phyloP scores from a whole-genome alignment of 345 rosid genomes.

The Moringa oleifera region DNA sequence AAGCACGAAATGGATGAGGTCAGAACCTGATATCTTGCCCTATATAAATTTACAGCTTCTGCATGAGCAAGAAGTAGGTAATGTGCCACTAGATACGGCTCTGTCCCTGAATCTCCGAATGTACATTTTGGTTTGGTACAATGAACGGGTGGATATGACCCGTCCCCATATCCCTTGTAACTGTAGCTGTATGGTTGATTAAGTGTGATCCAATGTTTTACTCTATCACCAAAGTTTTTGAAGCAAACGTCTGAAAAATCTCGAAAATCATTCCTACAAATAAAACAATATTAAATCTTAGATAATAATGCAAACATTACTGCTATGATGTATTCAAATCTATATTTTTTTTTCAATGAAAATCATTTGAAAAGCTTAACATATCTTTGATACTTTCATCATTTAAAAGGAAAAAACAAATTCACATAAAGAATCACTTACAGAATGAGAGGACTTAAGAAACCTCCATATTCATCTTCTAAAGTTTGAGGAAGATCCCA shows the following conservation, averaged over 20 bases:
- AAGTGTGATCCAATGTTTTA: constrained; percentile 48
- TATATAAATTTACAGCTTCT: constrained; percentile 28
- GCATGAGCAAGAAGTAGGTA: constrained; percentile 49
- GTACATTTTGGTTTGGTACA: constrained; percentile 35
- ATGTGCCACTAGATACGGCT: constrained; percentile 41
- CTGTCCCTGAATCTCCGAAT: constrained; percentile 35
- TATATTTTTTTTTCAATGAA: no score
- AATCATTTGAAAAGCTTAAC: not conserved
- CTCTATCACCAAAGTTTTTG: constrained; percentile 43
- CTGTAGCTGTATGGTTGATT: constrained; percentile 39
- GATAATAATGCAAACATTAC: not conserved
- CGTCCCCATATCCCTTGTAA: constrained; percentile 19
- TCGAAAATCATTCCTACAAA: constrained; percentile 29
- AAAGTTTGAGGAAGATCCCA: constrained; percentile 50
- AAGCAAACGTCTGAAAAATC: constrained; percentile 40
- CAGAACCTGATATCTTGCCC: constrained; percentile 25
- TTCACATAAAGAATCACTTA: constrained; percentile 16
- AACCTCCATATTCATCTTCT: constrained; percentile 41
- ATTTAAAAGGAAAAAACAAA: no score
- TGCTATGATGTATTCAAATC: no score
- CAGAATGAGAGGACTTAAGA: constrained; percentile 31
- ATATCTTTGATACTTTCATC: not conserved
- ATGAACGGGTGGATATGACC: constrained; percentile 26
- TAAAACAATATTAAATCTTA: not conserved
- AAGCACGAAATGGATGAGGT: no score